Conservation (phyloP, 345 rosid genomes). For the Aquilaria malaccensis region DNA sequence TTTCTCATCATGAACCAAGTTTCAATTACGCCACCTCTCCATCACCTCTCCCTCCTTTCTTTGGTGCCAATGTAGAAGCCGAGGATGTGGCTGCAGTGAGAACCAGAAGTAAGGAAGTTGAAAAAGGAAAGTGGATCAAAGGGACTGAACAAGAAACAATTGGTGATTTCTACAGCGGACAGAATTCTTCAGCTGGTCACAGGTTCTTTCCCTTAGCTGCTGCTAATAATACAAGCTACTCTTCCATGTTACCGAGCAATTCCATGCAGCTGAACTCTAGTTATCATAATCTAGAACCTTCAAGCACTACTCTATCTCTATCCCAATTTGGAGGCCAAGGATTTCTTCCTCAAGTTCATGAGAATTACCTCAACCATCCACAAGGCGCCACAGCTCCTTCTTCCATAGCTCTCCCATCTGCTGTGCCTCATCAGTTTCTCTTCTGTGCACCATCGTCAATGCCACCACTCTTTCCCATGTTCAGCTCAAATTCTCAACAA, state of each 20-base stretch:
- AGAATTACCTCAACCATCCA: slow-evolving; percentile 22
- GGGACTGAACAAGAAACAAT: slow-evolving; percentile 26
- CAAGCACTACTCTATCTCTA: slow-evolving; percentile 41
- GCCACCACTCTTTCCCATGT: slow-evolving; percentile 48
- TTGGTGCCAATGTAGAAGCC: slow-evolving; percentile 24
- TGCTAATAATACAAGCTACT: not conserved
- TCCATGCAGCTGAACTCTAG: slow-evolving; percentile 31
- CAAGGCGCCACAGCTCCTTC: slow-evolving; percentile 16
- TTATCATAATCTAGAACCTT: slow-evolving; percentile 51
- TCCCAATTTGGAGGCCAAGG: slow-evolving; percentile 67
- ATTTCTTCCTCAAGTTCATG: slow-evolving; percentile 31
- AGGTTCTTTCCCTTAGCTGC: slow-evolving; percentile 31
- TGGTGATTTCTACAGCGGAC: slow-evolving; percentile 21
- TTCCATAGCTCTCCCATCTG: slow-evolving; percentile 27
- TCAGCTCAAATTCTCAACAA: slow-evolving; percentile 32
- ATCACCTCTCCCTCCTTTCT: slow-evolving; percentile 25
- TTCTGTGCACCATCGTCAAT: slow-evolving; percentile 52
- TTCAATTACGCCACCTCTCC: slow-evolving; percentile 1
- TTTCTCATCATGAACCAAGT: slow-evolving; percentile 15
- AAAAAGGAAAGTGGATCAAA: slow-evolving; percentile 65
- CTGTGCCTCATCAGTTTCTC: slow-evolving; percentile 41
- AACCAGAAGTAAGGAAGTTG: slow-evolving; percentile 31
- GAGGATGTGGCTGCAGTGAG: slow-evolving; percentile 37
- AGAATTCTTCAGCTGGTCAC: slow-evolving; percentile 31
- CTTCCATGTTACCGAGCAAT: slow-evolving; percentile 30